Evolutionary conservation across 2,329 filamentous ascomycete species (phyloP).

Genomic region (Colletotrichum sp.): DNA sequence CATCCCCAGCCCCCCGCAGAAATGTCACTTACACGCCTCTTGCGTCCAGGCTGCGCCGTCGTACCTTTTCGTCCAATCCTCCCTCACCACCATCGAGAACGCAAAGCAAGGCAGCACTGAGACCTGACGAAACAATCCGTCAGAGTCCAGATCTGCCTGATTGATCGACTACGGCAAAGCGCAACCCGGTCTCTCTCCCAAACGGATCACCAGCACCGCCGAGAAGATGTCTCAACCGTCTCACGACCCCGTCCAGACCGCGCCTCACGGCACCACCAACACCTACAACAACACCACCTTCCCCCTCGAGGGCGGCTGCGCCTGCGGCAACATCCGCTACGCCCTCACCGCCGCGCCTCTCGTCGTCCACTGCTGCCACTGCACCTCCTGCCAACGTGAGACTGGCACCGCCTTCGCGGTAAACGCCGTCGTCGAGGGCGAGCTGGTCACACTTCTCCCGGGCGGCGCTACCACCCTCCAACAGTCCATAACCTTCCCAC

Average conservation of each 20-base stretch:
- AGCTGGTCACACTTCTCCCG: slow-evolving; percentile 35
- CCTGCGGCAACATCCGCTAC: slow-evolving; percentile 74
- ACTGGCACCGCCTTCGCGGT: slow-evolving; percentile 43
- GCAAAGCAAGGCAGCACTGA: background rate
- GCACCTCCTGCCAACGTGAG: slow-evolving; percentile 51
- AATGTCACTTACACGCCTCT: slow-evolving; percentile 7
- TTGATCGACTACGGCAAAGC: background rate
- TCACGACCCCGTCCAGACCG: background rate
- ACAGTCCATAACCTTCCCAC: background rate
- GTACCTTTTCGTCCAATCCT: background rate
- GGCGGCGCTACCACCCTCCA: slow-evolving; percentile 24
- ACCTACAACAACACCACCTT: background rate
- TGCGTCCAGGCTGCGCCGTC: background rate
- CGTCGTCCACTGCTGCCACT: slow-evolving; percentile 52
- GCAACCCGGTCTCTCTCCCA: slow-evolving; percentile 3
- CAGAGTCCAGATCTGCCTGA: background rate
- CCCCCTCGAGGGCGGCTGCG: slow-evolving; percentile 57
- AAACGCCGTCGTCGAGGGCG: slow-evolving; percentile 47
- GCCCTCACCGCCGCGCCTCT: slow-evolving; percentile 62
- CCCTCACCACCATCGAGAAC: background rate
- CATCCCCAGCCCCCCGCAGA: slow-evolving; percentile 9
- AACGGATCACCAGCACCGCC: background rate
- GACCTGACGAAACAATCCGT: background rate
- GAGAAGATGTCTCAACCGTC: slow-evolving; percentile 17
- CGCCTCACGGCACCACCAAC: background rate